Evolutionary conservation across 768 basidiomycete genomes (phyloP).

Genomic region (Dictyophora rubrovolvata): DNA sequence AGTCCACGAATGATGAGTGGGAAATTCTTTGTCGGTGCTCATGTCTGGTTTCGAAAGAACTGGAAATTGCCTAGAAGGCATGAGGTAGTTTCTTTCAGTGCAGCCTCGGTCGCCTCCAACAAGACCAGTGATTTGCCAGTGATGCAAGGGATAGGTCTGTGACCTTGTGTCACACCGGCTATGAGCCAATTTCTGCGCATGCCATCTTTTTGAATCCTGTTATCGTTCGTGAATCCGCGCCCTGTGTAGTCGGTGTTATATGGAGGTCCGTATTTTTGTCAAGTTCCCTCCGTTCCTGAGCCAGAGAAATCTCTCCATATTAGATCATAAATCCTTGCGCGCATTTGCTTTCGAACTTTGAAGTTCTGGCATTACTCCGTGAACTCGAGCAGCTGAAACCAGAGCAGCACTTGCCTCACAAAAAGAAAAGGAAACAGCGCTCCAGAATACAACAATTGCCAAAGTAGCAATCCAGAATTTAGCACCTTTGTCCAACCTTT

Average conservation of each 20-base stretch:
- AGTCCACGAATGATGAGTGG: slow-evolving; percentile 26
- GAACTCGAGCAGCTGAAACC: slow-evolving; percentile 60
- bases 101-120: too few relatives aligned
- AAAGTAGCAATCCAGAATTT: background rate
- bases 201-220: too few relatives aligned
- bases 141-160: too few relatives aligned
- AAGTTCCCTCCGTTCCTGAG: background rate
- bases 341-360: slow-evolving; percentile 81
- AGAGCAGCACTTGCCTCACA: slow-evolving; percentile 65
- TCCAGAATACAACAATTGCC: slow-evolving; percentile 10
- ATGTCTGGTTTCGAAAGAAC: background rate
- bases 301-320: background rate
- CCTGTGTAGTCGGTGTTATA: background rate
- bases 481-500: slow-evolving; percentile 1
- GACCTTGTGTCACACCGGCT: background rate
- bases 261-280: slow-evolving; percentile 1
- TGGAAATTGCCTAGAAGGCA: too few relatives aligned
- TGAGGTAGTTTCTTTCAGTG: too few relatives aligned
- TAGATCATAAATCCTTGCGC: slow-evolving; percentile 63
- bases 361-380: slow-evolving; percentile 70
- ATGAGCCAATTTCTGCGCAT: background rate
- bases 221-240: too few relatives aligned
- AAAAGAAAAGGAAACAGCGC: slow-evolving; percentile 60
- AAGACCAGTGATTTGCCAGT: too few relatives aligned
- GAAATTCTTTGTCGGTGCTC: background rate